phyloP scores from a whole-genome alignment of 2,329 filamentous ascomycete species.

The Colletotrichum musae region DNA sequence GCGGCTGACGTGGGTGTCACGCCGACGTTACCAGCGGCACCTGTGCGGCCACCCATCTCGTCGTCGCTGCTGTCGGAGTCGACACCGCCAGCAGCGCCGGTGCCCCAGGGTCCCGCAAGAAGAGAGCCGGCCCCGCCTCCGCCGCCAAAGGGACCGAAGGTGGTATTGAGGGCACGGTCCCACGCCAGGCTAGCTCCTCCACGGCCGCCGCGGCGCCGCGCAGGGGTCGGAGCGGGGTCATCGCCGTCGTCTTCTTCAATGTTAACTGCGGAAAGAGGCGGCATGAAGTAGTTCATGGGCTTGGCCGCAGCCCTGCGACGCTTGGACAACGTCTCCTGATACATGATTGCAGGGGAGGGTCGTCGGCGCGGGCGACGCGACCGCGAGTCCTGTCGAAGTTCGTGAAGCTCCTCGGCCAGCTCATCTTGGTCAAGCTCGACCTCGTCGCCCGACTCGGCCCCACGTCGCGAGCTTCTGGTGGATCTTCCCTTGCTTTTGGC shows the following conservation, averaged over 20 bases:
- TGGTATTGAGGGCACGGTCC: constrained; percentile 90
- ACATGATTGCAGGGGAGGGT: constrained; percentile 70
- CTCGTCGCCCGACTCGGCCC: constrained; percentile 68
- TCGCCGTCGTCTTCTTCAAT: constrained; percentile 83
- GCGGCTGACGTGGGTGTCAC: constrained; percentile 70
- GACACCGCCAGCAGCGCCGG: constrained; percentile 80
- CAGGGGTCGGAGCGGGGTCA: constrained; percentile 76
- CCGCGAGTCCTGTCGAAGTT: constrained; percentile 70
- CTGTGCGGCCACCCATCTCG: constrained; percentile 78
- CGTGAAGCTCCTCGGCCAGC: constrained; percentile 75
- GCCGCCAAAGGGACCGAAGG: constrained; percentile 93
- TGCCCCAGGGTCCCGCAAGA: constrained; percentile 81
- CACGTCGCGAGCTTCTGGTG: constrained; percentile 63
- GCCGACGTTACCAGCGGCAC: constrained; percentile 66
- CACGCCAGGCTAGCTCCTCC: constrained; percentile 72
- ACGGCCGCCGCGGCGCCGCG: constrained; percentile 76
- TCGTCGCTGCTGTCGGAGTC: constrained; percentile 99
- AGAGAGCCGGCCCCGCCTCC: constrained; percentile 78
- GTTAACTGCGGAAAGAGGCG: constrained; percentile 73
- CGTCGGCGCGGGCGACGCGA: constrained; percentile 63
- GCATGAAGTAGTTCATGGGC: constrained; percentile 88
- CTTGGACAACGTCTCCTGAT: constrained; percentile 67
- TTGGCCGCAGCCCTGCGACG: constrained; percentile 71
- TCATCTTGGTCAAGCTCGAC: constrained; percentile 74
- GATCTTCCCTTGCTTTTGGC: constrained; percentile 56